Conservation (phyloP, 805 yeast genomes). For the Candida berthetii region DNA sequence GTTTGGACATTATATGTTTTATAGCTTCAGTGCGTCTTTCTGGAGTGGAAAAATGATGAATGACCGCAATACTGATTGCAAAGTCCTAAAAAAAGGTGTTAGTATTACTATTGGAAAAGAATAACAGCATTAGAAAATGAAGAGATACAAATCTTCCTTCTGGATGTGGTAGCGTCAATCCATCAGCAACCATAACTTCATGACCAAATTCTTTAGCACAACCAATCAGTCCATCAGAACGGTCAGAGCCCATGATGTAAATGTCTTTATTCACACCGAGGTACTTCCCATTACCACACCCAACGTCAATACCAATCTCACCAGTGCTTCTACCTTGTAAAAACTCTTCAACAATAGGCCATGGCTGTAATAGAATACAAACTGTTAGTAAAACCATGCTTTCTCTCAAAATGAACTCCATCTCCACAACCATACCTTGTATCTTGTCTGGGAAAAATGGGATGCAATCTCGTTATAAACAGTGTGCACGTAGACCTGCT, state of each 20-base stretch:
- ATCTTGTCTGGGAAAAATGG: conserved; percentile 90
- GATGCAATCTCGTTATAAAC: conserved; percentile 90
- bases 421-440: conserved; percentile 36
- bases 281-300: conserved; percentile 97
- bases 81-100: conserved; percentile 41
- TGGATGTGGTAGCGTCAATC: conserved; percentile 56
- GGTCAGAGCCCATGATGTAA: conserved; percentile 66
- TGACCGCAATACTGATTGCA: conserved; percentile 92
- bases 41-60: conserved; percentile 89
- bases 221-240: conserved; percentile 60
- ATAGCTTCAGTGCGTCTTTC: conserved; percentile 78
- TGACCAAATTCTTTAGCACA: conserved; percentile 48
- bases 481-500: conserved; percentile 77
- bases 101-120: no score
- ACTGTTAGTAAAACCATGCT: not conserved
- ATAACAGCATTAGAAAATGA: no score
- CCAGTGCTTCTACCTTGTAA: conserved; percentile 43
- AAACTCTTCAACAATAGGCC: conserved; percentile 90
- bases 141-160: conserved; percentile 28
- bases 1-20: conserved; percentile 51
- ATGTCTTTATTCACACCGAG: conserved; percentile 63
- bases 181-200: conserved; percentile 79
- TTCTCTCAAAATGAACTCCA: no score
- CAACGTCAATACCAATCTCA: conserved; percentile 83
- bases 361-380: conserved; percentile 42